Percentiles rank a stretch among this genome's conserved stretches.
These are phyloP conservation scores for Quillaja saponaria DNA, from an alignment of 306 rosid species.

Conservation along the genomic window DNA sequence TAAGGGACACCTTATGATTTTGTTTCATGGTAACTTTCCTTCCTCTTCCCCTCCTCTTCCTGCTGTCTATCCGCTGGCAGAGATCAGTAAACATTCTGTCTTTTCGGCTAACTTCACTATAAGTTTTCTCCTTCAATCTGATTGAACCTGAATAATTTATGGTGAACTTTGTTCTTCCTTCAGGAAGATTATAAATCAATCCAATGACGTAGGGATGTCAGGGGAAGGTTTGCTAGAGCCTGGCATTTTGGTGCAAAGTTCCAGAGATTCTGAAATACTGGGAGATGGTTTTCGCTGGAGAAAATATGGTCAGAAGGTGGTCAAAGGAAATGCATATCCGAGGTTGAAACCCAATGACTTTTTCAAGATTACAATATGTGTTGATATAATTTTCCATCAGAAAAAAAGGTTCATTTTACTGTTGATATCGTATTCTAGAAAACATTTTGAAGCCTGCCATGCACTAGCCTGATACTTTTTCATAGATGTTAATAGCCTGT, in stretches of 20 bases:
- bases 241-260: constrained; percentile 58
- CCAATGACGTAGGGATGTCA: constrained; percentile 51
- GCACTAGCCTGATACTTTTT: background rate
- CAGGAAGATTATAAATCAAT: constrained; percentile 68
- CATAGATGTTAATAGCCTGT: background rate
- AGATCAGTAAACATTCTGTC: background rate
- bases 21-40: constrained; percentile 1
- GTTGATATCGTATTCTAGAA: background rate
- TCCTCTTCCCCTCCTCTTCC: background rate
- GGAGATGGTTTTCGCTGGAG: constrained; percentile 96
- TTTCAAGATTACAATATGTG: constrained; percentile 9
- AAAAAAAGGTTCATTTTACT: background rate
- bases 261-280: constrained; percentile 55
- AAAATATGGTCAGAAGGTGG: constrained; percentile 97
- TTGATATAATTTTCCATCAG: background rate
- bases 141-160: constrained; percentile 13
- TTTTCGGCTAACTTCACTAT: constrained; percentile 3
- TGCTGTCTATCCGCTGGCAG: background rate
- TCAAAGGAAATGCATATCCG: constrained; percentile 88
- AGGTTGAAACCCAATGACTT: constrained; percentile 41
- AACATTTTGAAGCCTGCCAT: background rate
- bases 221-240: constrained; percentile 61
- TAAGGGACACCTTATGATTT: too few relatives aligned
- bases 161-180: constrained; percentile 27
- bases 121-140: background rate